Base-by-base conservation (phyloP, 345 rosid genomes). In the Dovyalis caffra region DNA sequence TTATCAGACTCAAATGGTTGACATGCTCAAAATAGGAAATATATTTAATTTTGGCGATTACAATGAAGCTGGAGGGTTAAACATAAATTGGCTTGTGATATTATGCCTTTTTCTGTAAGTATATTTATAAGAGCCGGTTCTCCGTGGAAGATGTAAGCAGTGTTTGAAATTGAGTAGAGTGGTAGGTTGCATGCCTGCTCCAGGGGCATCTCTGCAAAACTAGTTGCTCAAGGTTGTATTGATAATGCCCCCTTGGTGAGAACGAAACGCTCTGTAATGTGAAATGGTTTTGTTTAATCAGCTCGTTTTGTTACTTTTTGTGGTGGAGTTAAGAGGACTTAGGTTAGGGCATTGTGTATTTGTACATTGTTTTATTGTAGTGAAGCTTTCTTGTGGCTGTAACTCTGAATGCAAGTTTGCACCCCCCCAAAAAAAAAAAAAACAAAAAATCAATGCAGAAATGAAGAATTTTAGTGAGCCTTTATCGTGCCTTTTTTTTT, bases 1-100 rank as follows among this genome's bases (percentile, higher is more conserved):
- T 86, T 95, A 66, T 84, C 97, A 6, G 97, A 90, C 38, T 70
- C 91, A 57, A 89, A 83, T 28, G 90, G 87, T 26, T 88, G 84
- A 87, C 74, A 75, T 61, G 18, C 69, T 64, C 16, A 10, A 67
- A 23, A 49, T 65, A 29, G 8, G 56, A n/a, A 33, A 49, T 60
- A 63, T 66, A 68, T 35, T 45, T 29, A 28, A 60, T 34, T 33
- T 20, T 28, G 70, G 67, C 60, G 71, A 73, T 23, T 26, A 71
- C 34, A 37, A 64, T 34, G 83, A 53, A 74, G 66, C 77, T 79
- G 75, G 78, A 66, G 77, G 65, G 35, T 64, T 64, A 25, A 79
- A n/a, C 60, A 56, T 56, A 74, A 73, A 62, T 70, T 76, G 64
- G 69, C 45, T 66, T 57, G n/a, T 65, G 51, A 68, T 73, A 60